Base-by-base conservation (phyloP, 106 monocot species). In the Dioscorea zingiberensis region DNA sequence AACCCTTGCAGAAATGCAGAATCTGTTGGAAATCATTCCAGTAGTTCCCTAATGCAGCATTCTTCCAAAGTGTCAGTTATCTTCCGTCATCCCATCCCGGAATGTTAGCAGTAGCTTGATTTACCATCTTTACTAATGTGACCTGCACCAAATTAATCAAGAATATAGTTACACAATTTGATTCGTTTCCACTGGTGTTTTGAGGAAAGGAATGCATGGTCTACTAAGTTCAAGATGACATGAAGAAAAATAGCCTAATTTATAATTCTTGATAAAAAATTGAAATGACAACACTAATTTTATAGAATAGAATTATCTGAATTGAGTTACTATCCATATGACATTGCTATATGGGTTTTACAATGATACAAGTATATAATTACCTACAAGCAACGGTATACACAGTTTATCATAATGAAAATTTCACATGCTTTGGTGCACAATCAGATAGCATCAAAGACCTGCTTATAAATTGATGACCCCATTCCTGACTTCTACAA, bases 11-110 rank as follows among this genome's bases (percentile, higher is more conserved):
- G 49, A 47, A 19, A 51, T 51, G 15, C 15, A 18, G 51, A 0
- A 51, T 51, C 18, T 51, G 51, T 13, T 15, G 13, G 7, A 51
- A 51, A 51, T 15, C 19, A 51, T 15, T 13, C 19, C 3, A 16
- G 18, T 2, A 18, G 19, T 51, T 51, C 19, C 13, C 51, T 51
- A 4, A 4, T 51, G 51, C 51, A 18, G 19, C 14, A 51, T 51
- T 13, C 19, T 51, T 19, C 13, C 19, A 16, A 18, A 5, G 7
- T 18, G 15, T 13, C 5, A 2, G 28, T 29, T n/a, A 60, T 60
- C 60, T 60, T 60, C 29, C 29, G 13, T 60, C 29, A 2, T 60
- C 60, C 60, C 60, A 60, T 13, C 60, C 60, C 16, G 60, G 60
- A 12, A 60, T 60, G 24, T 60, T 60, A 30, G 60, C 27, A 27